phyloP scores from a whole-genome alignment of 768 basidiomycete species.

The Lyophyllum decastes region DNA sequence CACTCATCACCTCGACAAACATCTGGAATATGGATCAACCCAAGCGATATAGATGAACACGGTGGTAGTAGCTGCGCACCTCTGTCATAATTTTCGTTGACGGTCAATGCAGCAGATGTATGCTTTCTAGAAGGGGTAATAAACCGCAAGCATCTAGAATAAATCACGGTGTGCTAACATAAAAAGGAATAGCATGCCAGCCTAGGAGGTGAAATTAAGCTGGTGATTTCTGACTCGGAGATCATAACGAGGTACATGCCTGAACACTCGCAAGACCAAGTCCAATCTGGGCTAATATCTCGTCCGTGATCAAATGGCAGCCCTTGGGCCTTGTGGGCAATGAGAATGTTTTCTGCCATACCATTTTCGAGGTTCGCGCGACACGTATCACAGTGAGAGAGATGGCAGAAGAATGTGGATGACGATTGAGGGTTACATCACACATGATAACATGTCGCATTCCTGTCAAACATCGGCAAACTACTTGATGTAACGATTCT shows the following conservation, averaged over 20 bases:
- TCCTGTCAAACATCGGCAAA: not conserved
- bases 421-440: not conserved
- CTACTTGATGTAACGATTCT: not conserved
- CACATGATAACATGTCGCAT: not conserved
- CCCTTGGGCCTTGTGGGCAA: slow-evolving; percentile 57
- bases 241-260: slow-evolving; percentile 34
- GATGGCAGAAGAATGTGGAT: not conserved
- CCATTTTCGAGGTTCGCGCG: slow-evolving; percentile 51
- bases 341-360: slow-evolving; percentile 87
- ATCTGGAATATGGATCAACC: slow-evolving; percentile 20
- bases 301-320: slow-evolving; percentile 84
- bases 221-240: not conserved
- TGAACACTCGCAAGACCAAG: slow-evolving; percentile 69
- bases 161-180: slow-evolving; percentile 51
- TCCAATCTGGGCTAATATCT: slow-evolving; percentile 65
- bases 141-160: not conserved
- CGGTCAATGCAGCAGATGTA: slow-evolving; percentile 74
- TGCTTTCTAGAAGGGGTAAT: slow-evolving; percentile 42
- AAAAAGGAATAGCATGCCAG: slow-evolving; percentile 88
- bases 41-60: slow-evolving; percentile 14
- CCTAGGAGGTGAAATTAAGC: slow-evolving; percentile 35
- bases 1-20: slow-evolving; percentile 34
- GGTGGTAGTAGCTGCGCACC: slow-evolving; percentile 49
- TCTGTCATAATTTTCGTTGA: slow-evolving; percentile 90
- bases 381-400: not conserved